Evolutionary conservation across 179 eudicot species (phyloP).

Genomic region (Spinacia oleracea): DNA sequence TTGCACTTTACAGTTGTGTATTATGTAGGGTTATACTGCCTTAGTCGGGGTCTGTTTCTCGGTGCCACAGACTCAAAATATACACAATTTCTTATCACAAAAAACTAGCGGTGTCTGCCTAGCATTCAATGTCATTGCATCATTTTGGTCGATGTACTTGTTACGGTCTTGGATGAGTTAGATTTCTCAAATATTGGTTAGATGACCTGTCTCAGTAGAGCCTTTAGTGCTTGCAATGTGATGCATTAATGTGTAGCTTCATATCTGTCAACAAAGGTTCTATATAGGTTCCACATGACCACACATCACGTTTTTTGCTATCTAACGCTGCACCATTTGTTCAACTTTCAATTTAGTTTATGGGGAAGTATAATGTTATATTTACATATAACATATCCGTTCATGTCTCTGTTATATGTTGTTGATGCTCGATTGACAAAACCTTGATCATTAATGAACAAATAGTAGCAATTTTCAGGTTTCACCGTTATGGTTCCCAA

Average conservation of each 20-base stretch:
- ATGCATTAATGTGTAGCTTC: background rate
- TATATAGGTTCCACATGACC: background rate
- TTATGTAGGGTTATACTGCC: background rate
- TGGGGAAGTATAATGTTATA: background rate
- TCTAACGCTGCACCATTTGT: background rate
- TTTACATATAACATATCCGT: background rate
- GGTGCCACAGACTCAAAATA: too few species aligned
- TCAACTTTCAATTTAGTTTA: background rate
- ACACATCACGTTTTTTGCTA: background rate
- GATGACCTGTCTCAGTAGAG: background rate
- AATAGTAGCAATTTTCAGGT: background rate
- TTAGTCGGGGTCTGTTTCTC: background rate
- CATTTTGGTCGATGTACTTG: too few species aligned
- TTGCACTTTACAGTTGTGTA: background rate
- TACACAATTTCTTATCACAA: background rate
- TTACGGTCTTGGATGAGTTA: slow-evolving; percentile 13
- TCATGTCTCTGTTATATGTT: background rate
- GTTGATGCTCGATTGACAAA: background rate
- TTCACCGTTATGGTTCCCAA: background rate
- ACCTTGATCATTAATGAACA: background rate
- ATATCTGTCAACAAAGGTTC: background rate
- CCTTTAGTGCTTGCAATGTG: background rate
- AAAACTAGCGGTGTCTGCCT: background rate
- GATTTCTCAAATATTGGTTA: too few species aligned
- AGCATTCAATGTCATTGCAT: background rate